Evolutionary conservation across 202 grass and related monocot genomes (phyloP).

Genomic region (Brachypodium distachyon): DNA sequence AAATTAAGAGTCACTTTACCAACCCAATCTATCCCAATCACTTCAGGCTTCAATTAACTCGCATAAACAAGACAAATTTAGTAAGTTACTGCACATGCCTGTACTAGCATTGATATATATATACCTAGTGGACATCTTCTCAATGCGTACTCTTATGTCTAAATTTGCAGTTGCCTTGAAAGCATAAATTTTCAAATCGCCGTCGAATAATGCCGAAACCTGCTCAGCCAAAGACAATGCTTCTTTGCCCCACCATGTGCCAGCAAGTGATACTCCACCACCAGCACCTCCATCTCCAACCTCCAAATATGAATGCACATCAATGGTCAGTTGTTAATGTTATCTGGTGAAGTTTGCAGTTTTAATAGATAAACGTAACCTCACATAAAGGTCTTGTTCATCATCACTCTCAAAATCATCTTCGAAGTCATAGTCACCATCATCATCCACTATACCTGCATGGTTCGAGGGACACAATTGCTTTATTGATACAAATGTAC

Average conservation of each 20-base stretch:
- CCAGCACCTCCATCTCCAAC: conserved; percentile 79
- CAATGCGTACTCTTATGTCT: conserved; percentile 57
- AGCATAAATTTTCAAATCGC: conserved; percentile 76
- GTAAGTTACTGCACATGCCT: neutral
- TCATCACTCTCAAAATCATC: conserved; percentile 50
- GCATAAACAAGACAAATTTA: neutral
- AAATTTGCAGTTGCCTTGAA: conserved; percentile 67
- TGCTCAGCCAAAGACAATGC: conserved; percentile 61
- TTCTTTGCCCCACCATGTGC: conserved; percentile 71
- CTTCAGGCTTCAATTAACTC: neutral
- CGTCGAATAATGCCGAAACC: conserved; percentile 47
- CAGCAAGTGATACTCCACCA: conserved; percentile 70
- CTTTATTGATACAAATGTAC: neutral
- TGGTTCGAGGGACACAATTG: neutral
- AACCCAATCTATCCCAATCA: neutral
- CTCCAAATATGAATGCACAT: conserved; percentile 26
- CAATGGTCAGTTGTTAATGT: neutral
- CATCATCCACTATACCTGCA: conserved; percentile 30
- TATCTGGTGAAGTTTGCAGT: neutral
- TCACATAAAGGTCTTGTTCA: conserved; percentile 46
- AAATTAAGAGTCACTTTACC: neutral
- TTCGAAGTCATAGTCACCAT: conserved; percentile 23
- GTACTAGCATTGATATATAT: conserved; percentile 5
- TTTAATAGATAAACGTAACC: neutral
- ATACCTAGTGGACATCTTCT: conserved; percentile 82